Evolutionary conservation across 1,284 basidiomycete species (phyloP), one percentile per base, ranked within the genome.

Genomic region (Vanrija sp.): DNA sequence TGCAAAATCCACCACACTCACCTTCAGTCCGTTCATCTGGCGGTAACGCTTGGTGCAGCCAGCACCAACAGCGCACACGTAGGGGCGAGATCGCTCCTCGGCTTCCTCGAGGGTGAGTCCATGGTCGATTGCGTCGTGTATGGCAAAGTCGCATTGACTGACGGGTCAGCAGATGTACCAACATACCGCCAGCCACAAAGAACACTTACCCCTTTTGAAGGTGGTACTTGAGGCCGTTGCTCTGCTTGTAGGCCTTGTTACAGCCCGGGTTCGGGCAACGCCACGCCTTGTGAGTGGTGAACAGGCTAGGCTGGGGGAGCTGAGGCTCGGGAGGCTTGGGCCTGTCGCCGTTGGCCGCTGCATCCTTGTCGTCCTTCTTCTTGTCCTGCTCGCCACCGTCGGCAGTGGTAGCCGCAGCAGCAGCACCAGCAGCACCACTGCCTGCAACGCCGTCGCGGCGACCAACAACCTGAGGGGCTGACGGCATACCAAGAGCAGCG

Each of bases 211-310:
- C 74, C 62, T 74, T 74, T 49, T 91, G 87, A 76, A 94, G 87
- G 78, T 98, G 95, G 78, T 98, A 98, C 81, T 98, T 98, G 67
- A 98, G 82, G 1, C 89, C 89, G 71, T 91, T 91, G 58, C 91
- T 92, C 79, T 98, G 95, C 81, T 98, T 98, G 83, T 98, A 98
- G 45, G 86, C 86, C 83, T 98, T 98, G 80, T 93, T 94, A 81
- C 95, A 98, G 54, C 96, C 95, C 0, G 90, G 87, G 66, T 95
- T 95, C 15, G 92, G 92, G 80, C 95, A 98, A 62, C 88, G 85
- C 86, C 95, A 98, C 0, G 95, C 95, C 77, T 97, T 97, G 63
- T 81, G 79, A 50, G 72, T 72, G 8, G 70, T 69, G 82, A 86
- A 73, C 44, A 72, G 61, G 52, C 69, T 74, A 3, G 76, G 74